phyloP scores from a whole-genome alignment of 139 green algal species.

The Chlamydomonas sp. region DNA sequence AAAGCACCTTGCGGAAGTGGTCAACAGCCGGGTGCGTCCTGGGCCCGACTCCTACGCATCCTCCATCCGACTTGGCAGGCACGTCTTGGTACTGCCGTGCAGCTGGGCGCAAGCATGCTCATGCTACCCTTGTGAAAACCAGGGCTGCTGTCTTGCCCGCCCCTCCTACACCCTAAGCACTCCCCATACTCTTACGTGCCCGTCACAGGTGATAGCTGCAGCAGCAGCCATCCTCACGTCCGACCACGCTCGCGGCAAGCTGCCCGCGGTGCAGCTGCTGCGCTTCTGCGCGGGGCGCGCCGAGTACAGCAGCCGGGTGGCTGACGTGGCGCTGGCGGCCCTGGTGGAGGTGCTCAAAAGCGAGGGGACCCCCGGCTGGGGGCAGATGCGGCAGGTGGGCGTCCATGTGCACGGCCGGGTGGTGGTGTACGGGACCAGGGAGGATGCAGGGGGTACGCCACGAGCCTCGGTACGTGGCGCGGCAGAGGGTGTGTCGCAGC shows the following conservation, averaged over 20 bases:
- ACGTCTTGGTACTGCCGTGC: too few relatives aligned
- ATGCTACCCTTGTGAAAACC: too few relatives aligned
- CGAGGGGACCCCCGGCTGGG: conserved; percentile 31
- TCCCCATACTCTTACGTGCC: too few relatives aligned
- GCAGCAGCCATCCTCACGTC: conserved; percentile 34
- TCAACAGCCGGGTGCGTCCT: conserved; percentile 23
- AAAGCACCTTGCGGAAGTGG: conserved; percentile 44
- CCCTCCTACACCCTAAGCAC: too few relatives aligned
- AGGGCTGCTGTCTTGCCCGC: too few relatives aligned
- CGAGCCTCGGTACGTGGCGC: not conserved
- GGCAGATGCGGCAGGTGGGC: conserved; percentile 37
- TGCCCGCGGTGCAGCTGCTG: conserved; percentile 53
- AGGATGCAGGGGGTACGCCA: not conserved
- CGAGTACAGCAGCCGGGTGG: conserved; percentile 31
- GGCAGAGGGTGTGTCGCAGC: too few relatives aligned
- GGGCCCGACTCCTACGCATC: too few relatives aligned
- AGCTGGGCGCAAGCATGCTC: not conserved
- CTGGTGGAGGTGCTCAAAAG: conserved; percentile 39
- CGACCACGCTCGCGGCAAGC: conserved; percentile 52
- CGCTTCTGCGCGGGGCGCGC: conserved; percentile 1
- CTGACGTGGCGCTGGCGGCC: conserved; percentile 26
- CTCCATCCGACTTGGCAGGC: too few relatives aligned
- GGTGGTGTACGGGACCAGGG: not conserved
- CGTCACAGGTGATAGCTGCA: conserved; percentile 27
- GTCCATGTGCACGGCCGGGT: not conserved